phyloP scores from a whole-genome alignment of 768 basidiomycete species.

The Goffeauzyma gilvescens region DNA sequence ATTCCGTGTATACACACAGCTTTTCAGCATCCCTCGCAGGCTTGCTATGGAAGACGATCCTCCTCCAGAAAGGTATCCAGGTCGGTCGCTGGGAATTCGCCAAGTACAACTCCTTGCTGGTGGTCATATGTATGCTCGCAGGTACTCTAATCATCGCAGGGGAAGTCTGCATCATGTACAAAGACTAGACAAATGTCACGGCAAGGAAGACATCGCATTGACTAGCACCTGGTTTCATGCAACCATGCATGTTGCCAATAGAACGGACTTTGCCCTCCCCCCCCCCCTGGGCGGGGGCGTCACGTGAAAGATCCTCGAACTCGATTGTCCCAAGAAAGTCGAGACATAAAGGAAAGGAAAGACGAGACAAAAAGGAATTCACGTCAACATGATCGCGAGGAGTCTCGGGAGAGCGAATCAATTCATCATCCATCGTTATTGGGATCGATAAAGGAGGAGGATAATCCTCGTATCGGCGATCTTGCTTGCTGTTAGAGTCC shows the following conservation, averaged over 20 bases:
- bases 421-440: too few species aligned
- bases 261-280: too few species aligned
- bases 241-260: too few species aligned
- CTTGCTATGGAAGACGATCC: constrained; percentile 58
- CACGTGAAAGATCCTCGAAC: too few species aligned
- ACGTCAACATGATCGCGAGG: too few species aligned
- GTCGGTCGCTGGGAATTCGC: constrained; percentile 50
- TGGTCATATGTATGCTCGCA: constrained; percentile 46
- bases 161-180: constrained; percentile 41
- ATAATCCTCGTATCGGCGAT: too few species aligned
- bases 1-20: constrained; percentile 3
- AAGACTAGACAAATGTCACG: constrained; percentile 5
- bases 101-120: constrained; percentile 48
- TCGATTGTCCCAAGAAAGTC: neutral
- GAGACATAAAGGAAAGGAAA: neutral
- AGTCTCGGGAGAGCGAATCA: too few species aligned
- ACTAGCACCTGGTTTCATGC: too few species aligned
- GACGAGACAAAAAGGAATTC: neutral
- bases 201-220: too few species aligned
- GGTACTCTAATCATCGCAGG: constrained; percentile 54
- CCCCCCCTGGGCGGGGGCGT: too few species aligned
- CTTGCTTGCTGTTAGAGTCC: too few species aligned
- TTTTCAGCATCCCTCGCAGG: constrained; percentile 79
- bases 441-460: too few species aligned
- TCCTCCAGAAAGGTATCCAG: constrained; percentile 50